Conservation (phyloP, 371 early-diverging fungal species). For the Syncephalastrum racemosum region DNA sequence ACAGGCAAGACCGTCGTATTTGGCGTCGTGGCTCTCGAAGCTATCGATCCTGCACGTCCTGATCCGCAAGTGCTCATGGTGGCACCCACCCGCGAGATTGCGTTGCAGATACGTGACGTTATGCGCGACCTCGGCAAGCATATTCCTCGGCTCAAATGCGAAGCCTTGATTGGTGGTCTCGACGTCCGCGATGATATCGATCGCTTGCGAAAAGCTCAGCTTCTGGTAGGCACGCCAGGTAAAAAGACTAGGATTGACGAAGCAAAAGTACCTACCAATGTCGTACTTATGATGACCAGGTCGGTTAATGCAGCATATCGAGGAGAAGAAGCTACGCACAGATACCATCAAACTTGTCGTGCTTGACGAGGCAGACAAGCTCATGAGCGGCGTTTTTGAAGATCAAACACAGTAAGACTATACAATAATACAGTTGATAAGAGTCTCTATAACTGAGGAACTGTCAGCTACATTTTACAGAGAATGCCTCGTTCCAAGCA, state of each 20-base stretch:
- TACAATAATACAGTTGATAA: not conserved
- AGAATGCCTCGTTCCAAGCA: conserved; percentile 45
- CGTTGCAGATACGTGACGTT: conserved; percentile 85
- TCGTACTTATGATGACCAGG: conserved; percentile 30
- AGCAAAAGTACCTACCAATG: not conserved
- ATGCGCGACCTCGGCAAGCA: conserved; percentile 50
- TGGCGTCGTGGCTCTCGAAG: conserved; percentile 85
- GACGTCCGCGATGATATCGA: conserved; percentile 67
- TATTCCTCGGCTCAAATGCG: conserved; percentile 60
- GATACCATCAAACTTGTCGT: conserved; percentile 78
- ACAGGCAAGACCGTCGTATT: conserved; percentile 98
- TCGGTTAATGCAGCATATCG: conserved; percentile 80
- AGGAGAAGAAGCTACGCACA: conserved; percentile 60
- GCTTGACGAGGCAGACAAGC: conserved; percentile 95
- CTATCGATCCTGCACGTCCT: conserved; percentile 46
- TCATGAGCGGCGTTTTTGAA: conserved; percentile 60
- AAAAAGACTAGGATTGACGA: not conserved
- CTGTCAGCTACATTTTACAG: conserved; percentile 23
- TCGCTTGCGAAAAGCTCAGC: conserved; percentile 64
- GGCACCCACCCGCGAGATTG: conserved; percentile 92
- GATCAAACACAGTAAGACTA: conserved; percentile 33
- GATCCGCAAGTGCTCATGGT: conserved; percentile 69
- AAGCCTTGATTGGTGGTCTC: conserved; percentile 89
- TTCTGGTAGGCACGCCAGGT: conserved; percentile 94
- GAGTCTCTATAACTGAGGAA: not conserved